A percentile compares a stretch with the other conserved stretches of the same genome.
Evolutionary conservation across 176 grass and related monocot species (phyloP).

Genomic region (Carex cristatella): DNA sequence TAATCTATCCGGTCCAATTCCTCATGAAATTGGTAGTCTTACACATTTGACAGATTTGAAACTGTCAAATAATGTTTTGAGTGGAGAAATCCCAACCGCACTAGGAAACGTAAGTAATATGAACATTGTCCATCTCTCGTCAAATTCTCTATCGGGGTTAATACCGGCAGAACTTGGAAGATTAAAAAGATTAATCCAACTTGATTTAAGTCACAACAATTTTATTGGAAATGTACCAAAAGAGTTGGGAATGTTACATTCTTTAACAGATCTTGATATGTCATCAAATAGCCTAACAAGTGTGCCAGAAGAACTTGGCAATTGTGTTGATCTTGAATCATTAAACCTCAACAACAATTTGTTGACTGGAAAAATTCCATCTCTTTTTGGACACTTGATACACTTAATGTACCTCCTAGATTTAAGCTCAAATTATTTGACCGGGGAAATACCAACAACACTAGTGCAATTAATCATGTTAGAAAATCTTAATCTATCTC

Average conservation of each 20-base stretch:
- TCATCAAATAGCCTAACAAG: background rate
- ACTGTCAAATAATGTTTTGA: background rate
- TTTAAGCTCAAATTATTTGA: slow-evolving; percentile 25
- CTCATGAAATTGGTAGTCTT: slow-evolving; percentile 25
- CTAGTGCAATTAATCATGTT: background rate
- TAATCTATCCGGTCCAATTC: background rate
- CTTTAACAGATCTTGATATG: background rate
- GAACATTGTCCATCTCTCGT: too few species aligned
- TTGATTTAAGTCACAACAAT: slow-evolving; percentile 5
- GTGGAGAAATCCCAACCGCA: background rate
- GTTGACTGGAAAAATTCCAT: background rate
- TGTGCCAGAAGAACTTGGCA: background rate
- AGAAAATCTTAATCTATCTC: background rate
- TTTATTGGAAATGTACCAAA: background rate
- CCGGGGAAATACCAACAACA: background rate
- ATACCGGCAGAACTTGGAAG: background rate
- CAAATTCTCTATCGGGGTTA: background rate
- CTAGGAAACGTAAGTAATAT: background rate
- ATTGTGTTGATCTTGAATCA: background rate
- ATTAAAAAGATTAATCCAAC: background rate
- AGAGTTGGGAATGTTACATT: background rate
- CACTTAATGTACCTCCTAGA: slow-evolving; percentile 2
- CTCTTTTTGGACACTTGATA: background rate
- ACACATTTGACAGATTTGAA: background rate
- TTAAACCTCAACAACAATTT: background rate